Evolutionary conservation across 805 yeast species (phyloP), one percentile per base, ranked within the genome.

Genomic region (Cyberlindnera veronae): DNA sequence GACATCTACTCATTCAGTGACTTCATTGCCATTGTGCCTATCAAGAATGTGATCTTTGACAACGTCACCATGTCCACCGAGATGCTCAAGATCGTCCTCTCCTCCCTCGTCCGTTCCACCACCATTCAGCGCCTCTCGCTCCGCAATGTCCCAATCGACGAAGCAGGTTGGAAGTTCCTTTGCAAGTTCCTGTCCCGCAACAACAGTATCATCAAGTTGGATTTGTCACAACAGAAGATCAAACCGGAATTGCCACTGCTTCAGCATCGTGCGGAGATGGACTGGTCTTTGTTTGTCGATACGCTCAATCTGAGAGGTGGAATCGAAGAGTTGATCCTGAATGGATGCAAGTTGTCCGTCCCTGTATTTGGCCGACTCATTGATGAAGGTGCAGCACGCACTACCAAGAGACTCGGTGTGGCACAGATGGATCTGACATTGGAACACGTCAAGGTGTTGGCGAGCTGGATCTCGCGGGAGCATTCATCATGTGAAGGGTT

Each of bases 1-100:
- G 98, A 90, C 63, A 74, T 90, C 18, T 76, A 86, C 45, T 81
- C 96, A 4, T 87, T 91, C 61, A 78, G 95, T 11, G 98, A 90
- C 62, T 91, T 90, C 53, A 69, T 89, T 31, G 67, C 95, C 29
- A 81, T 89, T 42, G 93, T 91, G 0, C 96, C 96, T 0, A 75
- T 90, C 23, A 74, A 80, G 33, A 77, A 82, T 45, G 64, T 91
- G 4, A 72, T 84, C 0, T 71, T 91, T 41, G 97, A 90, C 63
- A 91, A 93, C 29, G 89, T 85, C 15, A 64, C 75, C 6, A 62
- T 91, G 39, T 74, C 90, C 1, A 71, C 75, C 16, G 89, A 83
- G 41, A 91, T 89, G 87, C 72, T 89, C 42, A 71, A 79, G 50
- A 77, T 83, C 18, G 60, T 91, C n/a, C 64, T 90, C 23, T 68